Conservation (phyloP, 2,329 filamentous ascomycete genomes). For the Aspergillus oerlinghausenensis region DNA sequence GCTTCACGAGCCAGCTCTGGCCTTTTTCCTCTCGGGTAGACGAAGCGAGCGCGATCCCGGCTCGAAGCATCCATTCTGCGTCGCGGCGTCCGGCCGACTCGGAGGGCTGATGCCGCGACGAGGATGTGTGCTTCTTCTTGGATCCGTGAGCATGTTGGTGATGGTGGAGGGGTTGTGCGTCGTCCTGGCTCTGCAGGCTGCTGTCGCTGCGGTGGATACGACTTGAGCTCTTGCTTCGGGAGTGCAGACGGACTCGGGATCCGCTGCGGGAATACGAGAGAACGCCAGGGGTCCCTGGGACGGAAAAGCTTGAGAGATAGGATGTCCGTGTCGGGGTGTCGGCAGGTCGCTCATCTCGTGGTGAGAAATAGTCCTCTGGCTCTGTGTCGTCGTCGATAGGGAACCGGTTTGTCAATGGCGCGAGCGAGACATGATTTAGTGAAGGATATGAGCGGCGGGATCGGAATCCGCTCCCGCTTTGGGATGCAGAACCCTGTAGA, state of each 20-base stretch:
- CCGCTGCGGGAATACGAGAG: constrained; percentile 39
- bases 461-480: constrained; percentile 21
- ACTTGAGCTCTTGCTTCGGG: constrained; percentile 32
- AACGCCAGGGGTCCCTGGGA: constrained; percentile 40
- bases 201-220: constrained; percentile 33
- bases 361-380: constrained; percentile 30
- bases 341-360: constrained; percentile 13
- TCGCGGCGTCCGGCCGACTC: constrained; percentile 22
- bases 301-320: constrained; percentile 39
- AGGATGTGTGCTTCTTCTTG: not conserved
- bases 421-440: constrained; percentile 57
- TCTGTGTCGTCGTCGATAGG: constrained; percentile 45
- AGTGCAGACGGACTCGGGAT: constrained; percentile 32
- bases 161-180: constrained; percentile 20
- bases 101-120: constrained; percentile 3
- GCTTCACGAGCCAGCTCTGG: constrained; percentile 56
- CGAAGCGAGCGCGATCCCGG: constrained; percentile 53
- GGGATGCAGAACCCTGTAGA: constrained; percentile 21
- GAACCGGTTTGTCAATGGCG: constrained; percentile 54
- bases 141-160: not conserved
- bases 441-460: constrained; percentile 56
- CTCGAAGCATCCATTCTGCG: constrained; percentile 57
- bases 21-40: constrained; percentile 58
- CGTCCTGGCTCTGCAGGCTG: constrained; percentile 26
- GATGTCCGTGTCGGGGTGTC: constrained; percentile 32